These are phyloP conservation scores for Vaccinium vitisidaea DNA, from an alignment of 148 eudicot genomes.

Conservation along the genomic window DNA sequence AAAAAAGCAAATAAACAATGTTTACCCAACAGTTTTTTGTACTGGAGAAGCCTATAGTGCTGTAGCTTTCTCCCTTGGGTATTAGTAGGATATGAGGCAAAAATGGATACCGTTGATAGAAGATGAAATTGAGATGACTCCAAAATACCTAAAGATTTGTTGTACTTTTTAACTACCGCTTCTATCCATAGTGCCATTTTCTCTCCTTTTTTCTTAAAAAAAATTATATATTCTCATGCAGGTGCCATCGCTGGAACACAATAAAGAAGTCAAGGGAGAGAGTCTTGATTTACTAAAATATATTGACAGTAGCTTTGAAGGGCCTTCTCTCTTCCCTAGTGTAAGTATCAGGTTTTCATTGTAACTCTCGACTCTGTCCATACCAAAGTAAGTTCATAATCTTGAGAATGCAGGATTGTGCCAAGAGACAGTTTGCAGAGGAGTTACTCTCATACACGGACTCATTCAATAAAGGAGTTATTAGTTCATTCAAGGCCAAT, in stretches of 20 bases:
- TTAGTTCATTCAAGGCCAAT: slow-evolving; percentile 53
- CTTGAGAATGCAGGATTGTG: slow-evolving; percentile 46
- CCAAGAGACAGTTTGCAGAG: slow-evolving; percentile 51
- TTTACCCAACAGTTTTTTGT: neutral
- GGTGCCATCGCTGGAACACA: slow-evolving; percentile 83
- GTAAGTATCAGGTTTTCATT: slow-evolving; percentile 31
- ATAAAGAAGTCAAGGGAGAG: slow-evolving; percentile 75
- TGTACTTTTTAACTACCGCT: neutral
- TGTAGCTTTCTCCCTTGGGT: neutral
- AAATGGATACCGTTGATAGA: neutral
- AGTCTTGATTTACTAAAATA: slow-evolving; percentile 70
- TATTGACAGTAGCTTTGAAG: slow-evolving; percentile 70
- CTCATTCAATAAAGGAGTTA: slow-evolving; percentile 55
- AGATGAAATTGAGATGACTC: neutral
- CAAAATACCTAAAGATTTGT: neutral
- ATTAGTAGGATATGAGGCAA: neutral
- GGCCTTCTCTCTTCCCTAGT: slow-evolving; percentile 60
- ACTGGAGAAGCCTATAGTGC: neutral
- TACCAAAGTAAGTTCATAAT: neutral
- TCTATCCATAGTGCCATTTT: neutral
- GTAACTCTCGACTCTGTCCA: neutral
- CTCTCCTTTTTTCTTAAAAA: neutral
- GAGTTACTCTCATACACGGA: slow-evolving; percentile 47
- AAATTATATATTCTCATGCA: slow-evolving; percentile 20
- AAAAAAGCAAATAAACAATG: neutral